Percentiles rank a stretch among this genome's conserved stretches.
Evolutionary conservation across 768 basidiomycete species (phyloP).

Genomic region (Cantharellus cinnabarinus): DNA sequence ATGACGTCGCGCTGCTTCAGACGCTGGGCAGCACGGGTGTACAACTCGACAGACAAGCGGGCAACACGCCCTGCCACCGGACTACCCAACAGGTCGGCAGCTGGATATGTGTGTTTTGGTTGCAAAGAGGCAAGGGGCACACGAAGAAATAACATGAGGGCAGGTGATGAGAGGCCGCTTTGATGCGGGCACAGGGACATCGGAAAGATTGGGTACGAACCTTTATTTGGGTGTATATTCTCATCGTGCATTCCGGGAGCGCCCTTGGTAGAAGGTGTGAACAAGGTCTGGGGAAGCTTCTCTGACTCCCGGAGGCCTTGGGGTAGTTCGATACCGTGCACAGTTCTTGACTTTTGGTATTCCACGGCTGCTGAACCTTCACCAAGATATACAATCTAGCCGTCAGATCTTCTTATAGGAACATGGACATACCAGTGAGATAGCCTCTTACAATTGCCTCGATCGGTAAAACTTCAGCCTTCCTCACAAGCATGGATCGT

Average conservation of each 20-base stretch:
- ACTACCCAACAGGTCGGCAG: slow-evolving; percentile 42
- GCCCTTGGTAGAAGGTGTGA: slow-evolving; percentile 95
- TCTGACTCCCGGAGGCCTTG: slow-evolving; percentile 67
- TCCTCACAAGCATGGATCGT: slow-evolving; percentile 77
- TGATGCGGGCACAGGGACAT: neutral
- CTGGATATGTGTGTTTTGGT: slow-evolving; percentile 17
- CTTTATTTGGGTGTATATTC: slow-evolving; percentile 74
- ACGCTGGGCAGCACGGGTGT: slow-evolving; percentile 53
- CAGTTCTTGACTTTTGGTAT: slow-evolving; percentile 70
- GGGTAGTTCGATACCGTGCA: slow-evolving; percentile 67
- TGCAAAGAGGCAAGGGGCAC: neutral
- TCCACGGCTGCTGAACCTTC: slow-evolving; percentile 91
- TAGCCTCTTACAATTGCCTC: slow-evolving; percentile 96
- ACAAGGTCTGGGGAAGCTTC: slow-evolving; percentile 60
- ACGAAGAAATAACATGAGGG: neutral
- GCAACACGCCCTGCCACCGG: slow-evolving; percentile 43
- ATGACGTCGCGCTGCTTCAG: slow-evolving; percentile 64
- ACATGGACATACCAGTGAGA: slow-evolving; percentile 50
- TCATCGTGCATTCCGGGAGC: slow-evolving; percentile 89
- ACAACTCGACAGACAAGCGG: slow-evolving; percentile 39
- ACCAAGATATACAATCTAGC: neutral
- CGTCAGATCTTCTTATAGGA: slow-evolving; percentile 6
- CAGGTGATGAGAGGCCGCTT: neutral
- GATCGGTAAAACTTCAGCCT: slow-evolving; percentile 71
- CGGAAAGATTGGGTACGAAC: slow-evolving; percentile 18